Evolutionary conservation across 352 stramenopile species (phyloP).

Genomic region (Phytophthora fragariaefolia): DNA sequence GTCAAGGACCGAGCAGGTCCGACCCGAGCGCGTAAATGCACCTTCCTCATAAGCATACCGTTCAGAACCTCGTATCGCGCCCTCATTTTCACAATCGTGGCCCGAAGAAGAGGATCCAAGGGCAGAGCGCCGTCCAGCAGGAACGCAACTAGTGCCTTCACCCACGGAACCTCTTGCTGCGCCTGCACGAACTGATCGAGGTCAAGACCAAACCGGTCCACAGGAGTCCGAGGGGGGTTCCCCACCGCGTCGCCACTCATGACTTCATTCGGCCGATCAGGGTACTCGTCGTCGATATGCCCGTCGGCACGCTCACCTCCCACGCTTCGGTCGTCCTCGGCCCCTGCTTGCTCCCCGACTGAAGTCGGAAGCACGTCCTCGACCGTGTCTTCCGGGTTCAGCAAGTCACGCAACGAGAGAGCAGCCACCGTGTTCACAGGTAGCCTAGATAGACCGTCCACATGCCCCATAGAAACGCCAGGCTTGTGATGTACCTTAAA

Average conservation of each 20-base stretch:
- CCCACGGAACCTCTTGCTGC: not conserved
- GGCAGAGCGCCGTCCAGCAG: conserved; percentile 2
- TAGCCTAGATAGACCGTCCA: conserved; percentile 9
- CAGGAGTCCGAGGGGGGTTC: not conserved
- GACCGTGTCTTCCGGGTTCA: not conserved
- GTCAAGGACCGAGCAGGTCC: conserved; percentile 4
- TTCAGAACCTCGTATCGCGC: not conserved
- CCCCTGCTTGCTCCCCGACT: not conserved
- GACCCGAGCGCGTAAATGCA: conserved; percentile 1
- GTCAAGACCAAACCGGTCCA: conserved; percentile 4
- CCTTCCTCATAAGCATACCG: conserved; percentile 6
- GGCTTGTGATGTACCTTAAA: conserved; percentile 15
- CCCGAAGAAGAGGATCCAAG: conserved; percentile 8
- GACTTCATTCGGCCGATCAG: not conserved
- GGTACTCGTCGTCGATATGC: not conserved
- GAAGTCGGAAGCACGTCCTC: not conserved
- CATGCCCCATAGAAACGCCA: conserved; percentile 4
- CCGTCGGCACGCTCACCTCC: not conserved
- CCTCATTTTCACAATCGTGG: not conserved
- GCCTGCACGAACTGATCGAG: not conserved
- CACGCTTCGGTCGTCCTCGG: not conserved
- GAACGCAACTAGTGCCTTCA: conserved; percentile 9
- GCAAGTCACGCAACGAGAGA: not conserved
- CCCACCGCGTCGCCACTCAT: not conserved
- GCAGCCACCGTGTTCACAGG: not conserved